Percentiles rank a stretch among this genome's conserved stretches.
Evolutionary conservation across 1,139 yeast species (phyloP).

Genomic region (Yamadazyma triangularis): DNA sequence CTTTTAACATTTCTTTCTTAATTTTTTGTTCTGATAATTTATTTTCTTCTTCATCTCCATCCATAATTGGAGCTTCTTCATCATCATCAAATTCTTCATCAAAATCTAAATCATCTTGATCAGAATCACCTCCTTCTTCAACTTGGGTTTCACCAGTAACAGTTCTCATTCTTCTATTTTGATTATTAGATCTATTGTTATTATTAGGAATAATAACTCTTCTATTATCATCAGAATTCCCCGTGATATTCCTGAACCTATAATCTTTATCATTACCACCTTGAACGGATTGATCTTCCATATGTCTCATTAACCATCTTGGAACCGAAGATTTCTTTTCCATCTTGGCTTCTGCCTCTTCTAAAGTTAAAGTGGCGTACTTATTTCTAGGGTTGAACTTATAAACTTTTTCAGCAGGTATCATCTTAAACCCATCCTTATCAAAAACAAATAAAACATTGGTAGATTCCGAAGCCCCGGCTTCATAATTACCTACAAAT

Average conservation of each 20-base stretch:
- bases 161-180: conserved; percentile 46
- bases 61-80: conserved; percentile 97
- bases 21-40: conserved; percentile 84
- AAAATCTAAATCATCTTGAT: conserved; percentile 88
- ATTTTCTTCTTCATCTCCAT: conserved; percentile 94
- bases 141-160: conserved; percentile 50
- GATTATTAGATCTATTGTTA: conserved; percentile 9
- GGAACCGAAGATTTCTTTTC: conserved; percentile 77
- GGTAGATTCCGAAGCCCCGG: conserved; percentile 77
- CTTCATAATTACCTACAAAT: conserved; percentile 95
- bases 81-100: conserved; percentile 98
- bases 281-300: conserved; percentile 57
- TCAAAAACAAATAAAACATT: conserved; percentile 85
- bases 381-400: conserved; percentile 90
- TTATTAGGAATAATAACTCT: conserved; percentile 7
- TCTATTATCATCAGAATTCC: conserved; percentile 16
- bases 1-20: conserved; percentile 85
- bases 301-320: conserved; percentile 93
- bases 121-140: conserved; percentile 61
- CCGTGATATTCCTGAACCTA: conserved; percentile 33
- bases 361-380: conserved; percentile 88
- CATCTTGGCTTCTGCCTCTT: conserved; percentile 96
- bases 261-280: conserved; percentile 41
- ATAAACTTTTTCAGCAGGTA: conserved; percentile 92
- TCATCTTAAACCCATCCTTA: conserved; percentile 84